These are phyloP conservation scores for Beauveria caledonica DNA, from an alignment of 2,329 filamentous ascomycete genomes.

Conservation along the genomic window DNA sequence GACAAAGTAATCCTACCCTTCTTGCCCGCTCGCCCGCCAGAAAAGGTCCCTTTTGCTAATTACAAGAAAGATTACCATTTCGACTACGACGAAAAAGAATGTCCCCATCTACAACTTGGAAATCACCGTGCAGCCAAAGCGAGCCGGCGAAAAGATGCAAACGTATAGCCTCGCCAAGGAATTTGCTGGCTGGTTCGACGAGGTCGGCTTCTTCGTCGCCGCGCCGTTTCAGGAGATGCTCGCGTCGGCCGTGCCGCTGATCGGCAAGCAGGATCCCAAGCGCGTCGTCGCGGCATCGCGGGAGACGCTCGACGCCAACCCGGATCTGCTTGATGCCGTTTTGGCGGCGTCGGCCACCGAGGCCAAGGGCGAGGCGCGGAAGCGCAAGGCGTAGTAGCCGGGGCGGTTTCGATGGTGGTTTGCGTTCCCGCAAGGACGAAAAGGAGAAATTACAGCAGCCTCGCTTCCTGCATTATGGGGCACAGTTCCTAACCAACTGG, in stretches of 20 bases:
- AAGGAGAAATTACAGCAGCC: neutral
- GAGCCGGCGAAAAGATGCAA: conserved; percentile 29
- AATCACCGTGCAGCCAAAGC: conserved; percentile 41
- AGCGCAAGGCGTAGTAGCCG: conserved; percentile 35
- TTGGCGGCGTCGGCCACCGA: conserved; percentile 31
- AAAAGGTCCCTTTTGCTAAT: neutral
- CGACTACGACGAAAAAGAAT: conserved; percentile 68
- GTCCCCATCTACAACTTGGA: conserved; percentile 72
- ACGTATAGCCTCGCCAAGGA: conserved; percentile 48
- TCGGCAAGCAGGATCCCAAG: conserved; percentile 59
- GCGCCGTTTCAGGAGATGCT: conserved; percentile 73
- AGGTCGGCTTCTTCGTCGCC: conserved; percentile 60
- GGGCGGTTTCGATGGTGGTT: too few relatives aligned
- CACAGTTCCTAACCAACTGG: neutral
- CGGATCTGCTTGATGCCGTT: conserved; percentile 42
- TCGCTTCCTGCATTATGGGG: neutral
- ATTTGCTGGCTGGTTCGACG: conserved; percentile 73
- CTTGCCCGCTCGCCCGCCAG: neutral
- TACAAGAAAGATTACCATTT: conserved; percentile 58
- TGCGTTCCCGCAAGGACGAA: neutral
- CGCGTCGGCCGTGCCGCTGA: conserved; percentile 55
- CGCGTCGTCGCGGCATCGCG: conserved; percentile 36
- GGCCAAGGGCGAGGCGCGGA: conserved; percentile 31
- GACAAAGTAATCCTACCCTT: conserved; percentile 44
- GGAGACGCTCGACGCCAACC: conserved; percentile 30